Evolutionary conservation across 2,329 filamentous ascomycete genomes (phyloP), one percentile per base, ranked within the genome.

Genomic region (Cladophialophora yegresii): DNA sequence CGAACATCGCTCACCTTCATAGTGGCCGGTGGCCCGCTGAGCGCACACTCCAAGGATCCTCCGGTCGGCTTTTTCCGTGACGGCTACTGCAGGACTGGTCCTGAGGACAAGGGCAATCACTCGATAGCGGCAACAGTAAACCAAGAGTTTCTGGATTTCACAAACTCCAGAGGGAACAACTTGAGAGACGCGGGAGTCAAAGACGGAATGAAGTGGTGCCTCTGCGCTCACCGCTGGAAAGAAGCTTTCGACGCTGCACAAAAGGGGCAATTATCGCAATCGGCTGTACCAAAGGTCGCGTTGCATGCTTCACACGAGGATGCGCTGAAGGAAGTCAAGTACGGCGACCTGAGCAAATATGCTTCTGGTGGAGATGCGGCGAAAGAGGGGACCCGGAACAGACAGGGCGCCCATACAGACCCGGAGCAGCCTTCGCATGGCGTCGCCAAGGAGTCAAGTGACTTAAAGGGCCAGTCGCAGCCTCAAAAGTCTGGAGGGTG

Each of bases 61-160:
- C 78, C 84, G 72, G 87, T 85, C 1, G 86, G 86, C 59, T 87
- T 82, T 77, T 81, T 84, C 69, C 82, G 85, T 54, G 85, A 84
- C 64, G 86, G 85, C 22, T 87, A 86, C 75, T 88, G 86, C 76
- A 78, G 83, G 65, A 80, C 83, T 4, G 83, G 82, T 3, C 73
- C 76, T 1, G 77, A 78, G 13, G 85, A 88, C 71, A 76, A 74
- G 20, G 86, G 85, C 23, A 87, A 87, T 73, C 86, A 88, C 72
- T 81, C 82, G 28, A 77, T 88, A 26, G 85, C 85, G 0, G 82
- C 79, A 58, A 80, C 84, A 30, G 77, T 88, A 1, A 85, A 83
- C 8, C 80, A 85, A 64, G 82, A 85, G 69, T 88, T 88, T 73
- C 82, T 88, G 36, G 83, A 87, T 71, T 88, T 84, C 77, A 81